Evolutionary conservation across 2,329 filamentous ascomycete species (phyloP).

Genomic region (Alternaria infectoria): DNA sequence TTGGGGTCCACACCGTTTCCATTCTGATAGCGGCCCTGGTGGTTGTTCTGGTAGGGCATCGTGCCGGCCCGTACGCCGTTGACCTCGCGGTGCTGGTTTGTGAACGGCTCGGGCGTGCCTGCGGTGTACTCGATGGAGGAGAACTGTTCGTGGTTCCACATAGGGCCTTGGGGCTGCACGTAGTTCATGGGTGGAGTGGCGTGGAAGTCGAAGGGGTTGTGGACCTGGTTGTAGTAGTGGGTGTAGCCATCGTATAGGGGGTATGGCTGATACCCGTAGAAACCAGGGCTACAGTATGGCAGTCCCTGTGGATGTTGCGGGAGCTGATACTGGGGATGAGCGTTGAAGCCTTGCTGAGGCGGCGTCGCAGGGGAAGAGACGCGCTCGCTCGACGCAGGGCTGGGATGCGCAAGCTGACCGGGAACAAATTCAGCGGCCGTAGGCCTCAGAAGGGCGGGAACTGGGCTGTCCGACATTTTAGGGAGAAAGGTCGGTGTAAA

Average conservation of each 20-base stretch:
- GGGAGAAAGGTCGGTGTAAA: background rate
- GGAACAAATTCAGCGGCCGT: background rate
- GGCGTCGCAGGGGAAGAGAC: background rate
- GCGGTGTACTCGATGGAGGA: background rate
- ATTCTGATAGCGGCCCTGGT: background rate
- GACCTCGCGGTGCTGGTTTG: background rate
- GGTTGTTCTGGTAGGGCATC: background rate
- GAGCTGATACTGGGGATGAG: background rate
- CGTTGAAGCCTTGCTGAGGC: background rate
- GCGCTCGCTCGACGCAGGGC: background rate
- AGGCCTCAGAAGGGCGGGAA: background rate
- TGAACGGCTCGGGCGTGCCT: background rate
- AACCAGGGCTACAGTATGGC: background rate
- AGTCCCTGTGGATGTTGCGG: background rate
- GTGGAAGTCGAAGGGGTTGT: background rate
- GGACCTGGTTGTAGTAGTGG: background rate
- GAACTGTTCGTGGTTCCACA: background rate
- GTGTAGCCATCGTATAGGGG: background rate
- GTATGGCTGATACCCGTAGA: background rate
- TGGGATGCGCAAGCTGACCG: background rate
- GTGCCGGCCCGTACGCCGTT: background rate
- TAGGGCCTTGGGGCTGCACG: background rate
- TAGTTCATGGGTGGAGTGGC: background rate
- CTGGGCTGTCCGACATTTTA: background rate
- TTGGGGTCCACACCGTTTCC: background rate